These are phyloP conservation scores for Protomyces inundatus DNA, from an alignment of 1,139 yeast genomes.

Conservation along the genomic window DNA sequence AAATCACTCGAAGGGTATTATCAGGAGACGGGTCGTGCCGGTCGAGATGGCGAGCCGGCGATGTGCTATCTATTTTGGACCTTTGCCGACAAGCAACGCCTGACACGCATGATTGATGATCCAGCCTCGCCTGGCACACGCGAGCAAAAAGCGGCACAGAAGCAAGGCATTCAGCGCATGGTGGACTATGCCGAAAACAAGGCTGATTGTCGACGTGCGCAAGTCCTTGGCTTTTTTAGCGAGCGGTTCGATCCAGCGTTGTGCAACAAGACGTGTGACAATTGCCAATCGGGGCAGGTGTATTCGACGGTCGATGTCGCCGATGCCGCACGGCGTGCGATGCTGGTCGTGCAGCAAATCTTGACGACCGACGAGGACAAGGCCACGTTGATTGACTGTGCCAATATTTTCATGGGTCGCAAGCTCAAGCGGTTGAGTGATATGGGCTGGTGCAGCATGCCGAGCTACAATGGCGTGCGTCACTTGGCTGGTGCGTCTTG, in stretches of 20 bases:
- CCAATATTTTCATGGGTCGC: conserved; percentile 78
- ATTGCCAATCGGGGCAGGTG: conserved; percentile 56
- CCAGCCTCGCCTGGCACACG: conserved; percentile 61
- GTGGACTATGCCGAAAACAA: conserved; percentile 87
- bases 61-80: conserved; percentile 78
- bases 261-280: conserved; percentile 78
- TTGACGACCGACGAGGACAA: conserved; percentile 60
- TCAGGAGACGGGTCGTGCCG: conserved; percentile 99
- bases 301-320: conserved; percentile 67
- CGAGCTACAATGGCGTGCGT: conserved; percentile 67
- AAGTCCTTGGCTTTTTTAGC: conserved; percentile 82
- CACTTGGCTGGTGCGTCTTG: conserved; percentile 48
- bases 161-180: conserved; percentile 72
- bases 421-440: conserved; percentile 55
- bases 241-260: conserved; percentile 65
- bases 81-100: conserved; percentile 55
- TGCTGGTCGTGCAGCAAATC: conserved; percentile 54
- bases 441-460: conserved; percentile 56
- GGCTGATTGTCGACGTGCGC: conserved; percentile 83
- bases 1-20: conserved; percentile 90
- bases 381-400: conserved; percentile 56
- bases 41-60: conserved; percentile 81
- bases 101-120: conserved; percentile 70
- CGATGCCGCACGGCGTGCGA: conserved; percentile 53
- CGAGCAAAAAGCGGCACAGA: conserved; percentile 68